These are phyloP conservation scores for Pseudogymnoascus sp. DNA, from an alignment of 2,329 filamentous ascomycete species.

Conservation along the genomic window DNA sequence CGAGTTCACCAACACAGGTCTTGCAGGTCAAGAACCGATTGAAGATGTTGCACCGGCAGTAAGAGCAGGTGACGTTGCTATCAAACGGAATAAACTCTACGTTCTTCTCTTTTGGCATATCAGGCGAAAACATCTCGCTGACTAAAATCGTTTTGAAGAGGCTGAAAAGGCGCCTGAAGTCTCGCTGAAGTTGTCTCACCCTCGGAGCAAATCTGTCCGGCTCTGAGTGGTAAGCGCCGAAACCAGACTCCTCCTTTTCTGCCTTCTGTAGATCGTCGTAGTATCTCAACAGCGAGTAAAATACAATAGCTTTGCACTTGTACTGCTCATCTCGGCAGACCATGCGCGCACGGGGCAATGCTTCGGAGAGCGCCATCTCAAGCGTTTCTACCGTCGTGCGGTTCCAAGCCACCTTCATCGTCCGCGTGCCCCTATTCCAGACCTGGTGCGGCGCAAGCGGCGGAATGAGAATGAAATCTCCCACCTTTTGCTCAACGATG, in stretches of 20 bases:
- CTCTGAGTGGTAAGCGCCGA: constrained; percentile 41
- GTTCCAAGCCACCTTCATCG: constrained; percentile 98
- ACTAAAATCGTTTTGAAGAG: constrained; percentile 73
- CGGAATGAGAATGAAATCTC: constrained; percentile 89
- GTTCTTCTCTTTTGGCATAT: constrained; percentile 51
- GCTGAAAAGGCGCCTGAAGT: constrained; percentile 73
- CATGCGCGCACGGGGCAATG: constrained; percentile 76
- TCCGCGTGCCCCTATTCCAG: constrained; percentile 93
- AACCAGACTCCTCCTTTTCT: constrained; percentile 32
- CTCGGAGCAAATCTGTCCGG: constrained; percentile 37
- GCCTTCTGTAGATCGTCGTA: constrained; percentile 50
- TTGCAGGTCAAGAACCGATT: constrained; percentile 93
- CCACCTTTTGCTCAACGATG: constrained; percentile 79
- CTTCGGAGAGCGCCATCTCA: constrained; percentile 76
- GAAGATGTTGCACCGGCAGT: constrained; percentile 93
- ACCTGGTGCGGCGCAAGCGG: constrained; percentile 93
- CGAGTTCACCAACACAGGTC: constrained; percentile 61
- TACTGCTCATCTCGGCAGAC: constrained; percentile 98
- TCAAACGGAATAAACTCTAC: constrained; percentile 76
- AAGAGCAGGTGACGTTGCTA: constrained; percentile 89
- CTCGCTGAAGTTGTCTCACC: constrained; percentile 64
- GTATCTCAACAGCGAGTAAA: constrained; percentile 79
- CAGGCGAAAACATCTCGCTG: constrained; percentile 74
- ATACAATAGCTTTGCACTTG: constrained; percentile 95
- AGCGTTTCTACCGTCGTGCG: constrained; percentile 87